These are phyloP conservation scores for Cetraspora pellucida DNA, from an alignment of 192 early-diverging fungal genomes.

Conservation along the genomic window DNA sequence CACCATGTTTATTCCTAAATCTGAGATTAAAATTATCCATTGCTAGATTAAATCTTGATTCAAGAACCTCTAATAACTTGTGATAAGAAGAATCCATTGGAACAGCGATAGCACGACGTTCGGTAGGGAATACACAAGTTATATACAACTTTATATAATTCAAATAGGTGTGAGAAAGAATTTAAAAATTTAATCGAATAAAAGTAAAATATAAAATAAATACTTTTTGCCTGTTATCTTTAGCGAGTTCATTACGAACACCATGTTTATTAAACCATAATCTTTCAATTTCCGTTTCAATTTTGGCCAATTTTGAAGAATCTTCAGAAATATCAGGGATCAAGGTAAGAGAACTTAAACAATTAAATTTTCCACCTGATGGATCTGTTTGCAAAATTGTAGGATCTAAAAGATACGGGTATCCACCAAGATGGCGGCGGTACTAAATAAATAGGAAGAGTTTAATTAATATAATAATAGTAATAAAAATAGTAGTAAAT, in stretches of 20 bases:
- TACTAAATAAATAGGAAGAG: not conserved
- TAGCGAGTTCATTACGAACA: not conserved
- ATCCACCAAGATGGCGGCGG: conserved; percentile 2
- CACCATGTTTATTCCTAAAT: not conserved
- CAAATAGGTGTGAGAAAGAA: not conserved
- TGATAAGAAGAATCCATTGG: not conserved
- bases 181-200: not conserved
- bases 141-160: not conserved
- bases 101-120: not conserved
- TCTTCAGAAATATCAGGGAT: not conserved
- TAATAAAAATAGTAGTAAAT: not conserved
- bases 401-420: conserved; percentile 6
- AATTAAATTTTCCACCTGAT: not conserved
- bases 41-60: not conserved
- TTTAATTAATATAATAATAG: not conserved
- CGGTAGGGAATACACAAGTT: not conserved
- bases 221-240: not conserved
- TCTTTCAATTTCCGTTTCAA: not conserved
- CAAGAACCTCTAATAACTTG: not conserved
- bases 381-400: not conserved
- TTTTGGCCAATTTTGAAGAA: not conserved
- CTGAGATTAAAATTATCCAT: not conserved
- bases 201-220: not conserved
- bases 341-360: not conserved
- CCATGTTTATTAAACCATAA: not conserved